Base-by-base conservation (phyloP, 1,284 basidiomycete species). In the Pterulicium gracile region DNA sequence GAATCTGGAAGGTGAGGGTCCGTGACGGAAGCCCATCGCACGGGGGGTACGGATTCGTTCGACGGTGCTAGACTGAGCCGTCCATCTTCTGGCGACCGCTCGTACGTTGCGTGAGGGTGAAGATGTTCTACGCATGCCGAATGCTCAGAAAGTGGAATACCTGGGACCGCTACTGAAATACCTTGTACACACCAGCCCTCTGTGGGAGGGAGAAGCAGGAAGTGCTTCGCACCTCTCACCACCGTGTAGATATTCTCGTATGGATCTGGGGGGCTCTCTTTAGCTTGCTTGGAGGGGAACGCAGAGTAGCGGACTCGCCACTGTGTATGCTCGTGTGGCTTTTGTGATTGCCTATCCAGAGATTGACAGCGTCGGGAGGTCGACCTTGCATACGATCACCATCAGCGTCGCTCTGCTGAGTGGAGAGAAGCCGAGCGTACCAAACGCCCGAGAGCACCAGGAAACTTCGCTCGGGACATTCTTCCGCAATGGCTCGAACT, bases 221-320 rank as follows among this genome's bases (percentile, higher is more conserved):
- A 95, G 23, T 81, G 79, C 57, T 95, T 96, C 35, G 72, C 65
- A 3, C 91, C 92, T 46, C 85, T 75, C 45, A 93, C 66, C 21
- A 96, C 88, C 7, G 81, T 77, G 61, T 95, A 95, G 44, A 95
- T 76, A 59, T 95, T 96, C 64, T 95, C 91, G 56, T 93, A 95
- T 1, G 88, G 88, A 62, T 92, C 88, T 89, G 54, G n/a, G 54
- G n/a, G n/a, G n/a, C n/a, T n/a, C n/a, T n/a, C n/a, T n/a, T n/a
- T n/a, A n/a, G n/a, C n/a, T n/a, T n/a, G n/a, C n/a, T n/a, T n/a
- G n/a, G n/a, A n/a, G n/a, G 13, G 17, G 19, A 20, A 50, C 19
- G 15, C 24, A 19, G 18, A 44, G 12, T 12, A 39, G 23, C 22
- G 32, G 22, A 48, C 66, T 43, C 54, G 88, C 88, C 90, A 56